Evolutionary conservation across 345 rosid species (phyloP).

Genomic region (Heritiera littoralis): DNA sequence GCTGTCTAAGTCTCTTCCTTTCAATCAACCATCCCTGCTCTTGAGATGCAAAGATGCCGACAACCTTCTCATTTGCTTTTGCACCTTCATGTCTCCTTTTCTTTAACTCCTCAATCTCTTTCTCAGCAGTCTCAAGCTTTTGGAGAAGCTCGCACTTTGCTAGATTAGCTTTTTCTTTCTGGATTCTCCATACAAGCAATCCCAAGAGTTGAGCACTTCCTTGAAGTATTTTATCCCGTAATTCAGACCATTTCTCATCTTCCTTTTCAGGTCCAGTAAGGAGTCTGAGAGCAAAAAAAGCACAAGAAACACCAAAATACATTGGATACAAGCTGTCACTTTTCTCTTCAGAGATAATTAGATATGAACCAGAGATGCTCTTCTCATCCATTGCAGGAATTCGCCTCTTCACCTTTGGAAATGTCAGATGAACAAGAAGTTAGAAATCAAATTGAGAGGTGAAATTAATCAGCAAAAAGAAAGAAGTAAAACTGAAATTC

Average conservation of each 20-base stretch:
- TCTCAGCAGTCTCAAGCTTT: conserved; percentile 56
- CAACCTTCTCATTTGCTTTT: conserved; percentile 92
- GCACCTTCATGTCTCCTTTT: conserved; percentile 74
- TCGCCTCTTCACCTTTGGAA: conserved; percentile 31
- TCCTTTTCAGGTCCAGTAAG: conserved; percentile 41
- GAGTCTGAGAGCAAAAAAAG: conserved; percentile 52
- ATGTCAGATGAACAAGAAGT: conserved; percentile 24
- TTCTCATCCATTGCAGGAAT: conserved; percentile 45
- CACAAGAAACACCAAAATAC: conserved; percentile 75
- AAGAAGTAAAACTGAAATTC: background rate
- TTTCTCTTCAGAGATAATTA: conserved; percentile 33
- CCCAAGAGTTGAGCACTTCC: conserved; percentile 70
- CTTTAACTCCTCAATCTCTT: conserved; percentile 61
- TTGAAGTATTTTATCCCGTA: conserved; percentile 54
- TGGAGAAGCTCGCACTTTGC: conserved; percentile 41
- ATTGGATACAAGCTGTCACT: conserved; percentile 48
- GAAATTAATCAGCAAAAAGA: background rate
- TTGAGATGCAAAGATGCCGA: conserved; percentile 74
- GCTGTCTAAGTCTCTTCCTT: conserved; percentile 58
- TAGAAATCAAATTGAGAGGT: background rate
- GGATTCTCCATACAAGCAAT: conserved; percentile 67
- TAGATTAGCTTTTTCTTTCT: conserved; percentile 39
- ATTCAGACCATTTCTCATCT: conserved; percentile 57
- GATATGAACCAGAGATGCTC: conserved; percentile 30
- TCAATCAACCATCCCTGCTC: conserved; percentile 86